phyloP scores from a whole-genome alignment of 176 grass and related monocot genomes.

The Thinopyrum elongatum region DNA sequence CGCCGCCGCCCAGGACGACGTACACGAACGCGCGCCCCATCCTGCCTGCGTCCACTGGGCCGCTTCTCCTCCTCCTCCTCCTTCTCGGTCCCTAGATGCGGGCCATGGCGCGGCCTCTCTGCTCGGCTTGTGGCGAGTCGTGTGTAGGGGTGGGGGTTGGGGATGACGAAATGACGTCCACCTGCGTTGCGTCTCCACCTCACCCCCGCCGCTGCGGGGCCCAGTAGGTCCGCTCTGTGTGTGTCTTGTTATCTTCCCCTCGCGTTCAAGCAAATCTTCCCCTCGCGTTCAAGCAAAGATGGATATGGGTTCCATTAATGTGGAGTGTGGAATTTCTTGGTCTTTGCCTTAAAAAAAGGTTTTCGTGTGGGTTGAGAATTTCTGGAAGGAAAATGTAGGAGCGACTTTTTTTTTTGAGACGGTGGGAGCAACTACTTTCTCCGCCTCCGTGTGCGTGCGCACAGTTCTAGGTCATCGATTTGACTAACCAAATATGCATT shows the following conservation, averaged over 20 bases:
- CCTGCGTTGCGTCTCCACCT: slow-evolving; percentile 13
- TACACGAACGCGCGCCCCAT: slow-evolving; percentile 79
- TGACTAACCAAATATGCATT: too few species aligned
- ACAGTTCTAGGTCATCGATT: too few species aligned
- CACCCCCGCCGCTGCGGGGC: slow-evolving; percentile 15
- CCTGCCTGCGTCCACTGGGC: background rate
- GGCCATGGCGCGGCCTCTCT: slow-evolving; percentile 28
- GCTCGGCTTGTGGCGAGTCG: slow-evolving; percentile 3
- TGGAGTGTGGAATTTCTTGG: background rate
- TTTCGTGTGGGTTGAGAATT: slow-evolving; percentile 5
- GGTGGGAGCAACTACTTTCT: too few species aligned
- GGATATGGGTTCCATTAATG: background rate
- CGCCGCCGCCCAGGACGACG: slow-evolving; percentile 91
- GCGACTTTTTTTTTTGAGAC: too few species aligned
- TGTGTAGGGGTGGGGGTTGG: background rate
- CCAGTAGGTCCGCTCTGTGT: background rate
- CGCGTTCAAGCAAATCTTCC: background rate
- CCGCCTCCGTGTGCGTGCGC: too few species aligned
- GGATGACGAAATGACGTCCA: slow-evolving; percentile 15
- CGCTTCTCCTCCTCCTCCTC: background rate
- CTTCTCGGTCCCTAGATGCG: slow-evolving; percentile 20
- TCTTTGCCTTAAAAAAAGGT: background rate
- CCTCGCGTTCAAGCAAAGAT: background rate
- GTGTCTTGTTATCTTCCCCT: background rate
- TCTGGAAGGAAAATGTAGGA: background rate